Evolutionary conservation across 768 basidiomycete genomes (phyloP).

Genomic region (Cystobasidium tubakii): DNA sequence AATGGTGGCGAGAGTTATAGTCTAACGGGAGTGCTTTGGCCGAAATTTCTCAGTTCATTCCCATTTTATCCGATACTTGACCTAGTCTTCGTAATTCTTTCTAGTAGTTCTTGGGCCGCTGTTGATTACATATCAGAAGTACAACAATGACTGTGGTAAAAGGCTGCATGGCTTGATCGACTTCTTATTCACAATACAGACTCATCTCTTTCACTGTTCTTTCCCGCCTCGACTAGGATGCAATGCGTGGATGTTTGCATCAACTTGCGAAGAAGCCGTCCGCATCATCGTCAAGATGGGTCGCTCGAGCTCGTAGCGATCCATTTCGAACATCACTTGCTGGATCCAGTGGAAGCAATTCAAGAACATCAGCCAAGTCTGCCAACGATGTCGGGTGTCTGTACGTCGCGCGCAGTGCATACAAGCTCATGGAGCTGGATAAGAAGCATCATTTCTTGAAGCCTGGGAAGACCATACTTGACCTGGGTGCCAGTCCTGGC

Average conservation of each 20-base stretch:
- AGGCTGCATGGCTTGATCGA: no score
- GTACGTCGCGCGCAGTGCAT: constrained; percentile 73
- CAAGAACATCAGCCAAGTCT: background rate
- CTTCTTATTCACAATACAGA: no score
- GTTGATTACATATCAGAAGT: no score
- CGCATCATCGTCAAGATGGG: constrained; percentile 3
- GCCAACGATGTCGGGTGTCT: background rate
- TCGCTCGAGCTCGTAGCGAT: constrained; percentile 1
- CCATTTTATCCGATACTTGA: no score
- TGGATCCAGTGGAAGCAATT: background rate
- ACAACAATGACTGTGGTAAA: no score
- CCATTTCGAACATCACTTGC: background rate
- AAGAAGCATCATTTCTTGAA: constrained; percentile 53
- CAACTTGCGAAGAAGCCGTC: background rate
- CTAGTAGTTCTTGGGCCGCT: background rate
- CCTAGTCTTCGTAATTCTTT: no score
- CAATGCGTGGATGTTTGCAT: background rate
- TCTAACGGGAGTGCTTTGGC: background rate
- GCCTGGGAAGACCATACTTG: constrained; percentile 58
- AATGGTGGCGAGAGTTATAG: constrained; percentile 14
- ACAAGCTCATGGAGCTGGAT: constrained; percentile 80
- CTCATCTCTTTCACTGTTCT: no score
- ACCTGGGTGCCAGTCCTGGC: constrained; percentile 86
- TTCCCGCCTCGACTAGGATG: no score
- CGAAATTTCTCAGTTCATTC: no score